phyloP scores from a whole-genome alignment of 345 rosid species.

The Salix exigua region DNA sequence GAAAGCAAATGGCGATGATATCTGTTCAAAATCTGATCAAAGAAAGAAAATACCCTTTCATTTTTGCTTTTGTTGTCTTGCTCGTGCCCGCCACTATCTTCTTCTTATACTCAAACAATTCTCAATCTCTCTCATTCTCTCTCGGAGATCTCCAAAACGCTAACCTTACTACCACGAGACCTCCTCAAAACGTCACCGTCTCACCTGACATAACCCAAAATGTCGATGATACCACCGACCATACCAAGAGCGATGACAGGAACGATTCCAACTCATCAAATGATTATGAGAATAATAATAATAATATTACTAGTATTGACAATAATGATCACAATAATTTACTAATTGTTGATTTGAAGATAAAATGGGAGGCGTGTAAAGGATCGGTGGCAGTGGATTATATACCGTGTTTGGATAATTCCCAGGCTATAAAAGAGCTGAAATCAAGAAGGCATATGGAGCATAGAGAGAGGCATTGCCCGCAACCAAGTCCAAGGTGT shows the following conservation, averaged over 20 bases:
- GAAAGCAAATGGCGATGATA: conserved; percentile 36
- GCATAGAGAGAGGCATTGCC: conserved; percentile 89
- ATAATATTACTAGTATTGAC: background rate
- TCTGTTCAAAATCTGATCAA: conserved; percentile 44
- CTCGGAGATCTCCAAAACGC: conserved; percentile 29
- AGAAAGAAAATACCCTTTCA: conserved; percentile 44
- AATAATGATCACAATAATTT: background rate
- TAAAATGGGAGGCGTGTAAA: conserved; percentile 52
- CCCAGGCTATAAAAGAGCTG: conserved; percentile 53
- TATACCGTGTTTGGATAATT: conserved; percentile 82
- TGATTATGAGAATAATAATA: background rate
- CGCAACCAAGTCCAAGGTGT: conserved; percentile 56
- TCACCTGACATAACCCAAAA: background rate
- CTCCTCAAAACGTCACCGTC: conserved; percentile 14
- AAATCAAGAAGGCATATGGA: conserved; percentile 78
- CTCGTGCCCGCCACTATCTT: conserved; percentile 39
- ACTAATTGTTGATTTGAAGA: background rate
- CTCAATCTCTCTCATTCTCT: conserved; percentile 32
- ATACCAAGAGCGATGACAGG: background rate
- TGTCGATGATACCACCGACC: background rate
- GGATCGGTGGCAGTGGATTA: conserved; percentile 51
- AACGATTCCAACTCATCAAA: background rate
- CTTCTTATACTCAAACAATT: conserved; percentile 29
- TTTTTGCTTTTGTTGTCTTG: conserved; percentile 38
- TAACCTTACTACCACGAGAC: conserved; percentile 10